Evolutionary conservation across 345 rosid genomes (phyloP).

Genomic region (Camelina laxa): DNA sequence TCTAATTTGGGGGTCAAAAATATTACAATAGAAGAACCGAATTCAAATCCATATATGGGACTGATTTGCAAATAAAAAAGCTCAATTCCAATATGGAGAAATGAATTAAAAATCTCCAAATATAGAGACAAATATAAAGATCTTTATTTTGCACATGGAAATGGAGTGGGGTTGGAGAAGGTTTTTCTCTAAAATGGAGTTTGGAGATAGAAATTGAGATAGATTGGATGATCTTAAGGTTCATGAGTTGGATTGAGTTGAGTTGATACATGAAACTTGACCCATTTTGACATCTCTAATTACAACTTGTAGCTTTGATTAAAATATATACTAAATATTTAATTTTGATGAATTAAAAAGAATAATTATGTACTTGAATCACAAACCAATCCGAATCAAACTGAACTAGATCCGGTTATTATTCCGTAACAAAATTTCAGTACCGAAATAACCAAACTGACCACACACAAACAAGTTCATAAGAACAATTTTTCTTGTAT

Average conservation of each 20-base stretch:
- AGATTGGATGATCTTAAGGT: too few species aligned
- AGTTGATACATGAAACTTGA: too few species aligned
- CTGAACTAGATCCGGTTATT: background rate
- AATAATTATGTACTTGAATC: background rate
- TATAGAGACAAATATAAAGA: too few species aligned
- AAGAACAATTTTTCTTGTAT: background rate
- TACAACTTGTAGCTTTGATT: background rate
- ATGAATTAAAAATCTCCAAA: too few species aligned
- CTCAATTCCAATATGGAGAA: too few species aligned
- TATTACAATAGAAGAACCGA: background rate
- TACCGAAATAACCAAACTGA: background rate
- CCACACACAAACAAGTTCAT: background rate
- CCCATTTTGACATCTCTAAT: too few species aligned
- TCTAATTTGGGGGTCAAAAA: background rate
- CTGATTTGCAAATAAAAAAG: too few species aligned
- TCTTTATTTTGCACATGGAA: too few species aligned
- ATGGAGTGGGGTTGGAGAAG: too few species aligned
- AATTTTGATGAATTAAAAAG: background rate
- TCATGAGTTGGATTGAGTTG: too few species aligned
- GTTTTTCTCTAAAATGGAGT: too few species aligned
- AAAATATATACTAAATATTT: background rate
- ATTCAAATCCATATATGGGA: background rate
- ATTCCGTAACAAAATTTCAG: background rate
- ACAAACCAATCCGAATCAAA: background rate
- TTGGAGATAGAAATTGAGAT: too few species aligned